Percentiles rank a stretch among this genome's conserved stretches.
phyloP scores from a whole-genome alignment of 345 rosid genomes.

The Erysimum cheiranthoides region DNA sequence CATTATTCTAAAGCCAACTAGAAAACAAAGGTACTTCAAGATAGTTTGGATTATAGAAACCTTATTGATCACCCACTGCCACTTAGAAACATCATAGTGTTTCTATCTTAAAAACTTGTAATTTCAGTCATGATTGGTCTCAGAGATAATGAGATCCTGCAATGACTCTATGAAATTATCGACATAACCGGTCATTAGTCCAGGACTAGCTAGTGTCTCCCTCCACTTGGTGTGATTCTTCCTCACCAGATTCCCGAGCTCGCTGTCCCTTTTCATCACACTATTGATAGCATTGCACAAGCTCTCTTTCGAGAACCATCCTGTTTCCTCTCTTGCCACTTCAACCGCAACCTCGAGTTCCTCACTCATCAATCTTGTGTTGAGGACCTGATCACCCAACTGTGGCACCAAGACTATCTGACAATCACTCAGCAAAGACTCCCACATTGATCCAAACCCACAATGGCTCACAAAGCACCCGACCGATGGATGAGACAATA shows the following conservation, averaged over 20 bases:
- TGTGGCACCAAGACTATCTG: constrained; percentile 49
- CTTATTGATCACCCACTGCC: not conserved
- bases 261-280: constrained; percentile 37
- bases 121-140: constrained; percentile 4
- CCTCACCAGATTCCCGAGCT: constrained; percentile 11
- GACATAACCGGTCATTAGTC: constrained; percentile 5
- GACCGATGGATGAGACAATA: constrained; percentile 39
- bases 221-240: constrained; percentile 41
- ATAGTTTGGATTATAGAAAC: constrained; percentile 14
- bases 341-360: constrained; percentile 50
- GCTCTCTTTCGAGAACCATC: constrained; percentile 40
- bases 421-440: constrained; percentile 44
- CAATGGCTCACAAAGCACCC: constrained; percentile 50
- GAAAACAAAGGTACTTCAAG: constrained; percentile 8
- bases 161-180: not conserved
- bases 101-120: not conserved
- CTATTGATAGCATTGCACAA: constrained; percentile 40
- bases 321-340: constrained; percentile 44
- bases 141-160: not conserved
- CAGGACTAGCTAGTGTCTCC: constrained; percentile 19
- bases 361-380: constrained; percentile 43
- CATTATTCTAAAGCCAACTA: not conserved
- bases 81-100: constrained; percentile 3
- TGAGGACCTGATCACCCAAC: constrained; percentile 47
- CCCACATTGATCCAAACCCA: constrained; percentile 54